Conservation (phyloP, 495 filamentous ascomycete species). For the Pseudevernia furfuracea region DNA sequence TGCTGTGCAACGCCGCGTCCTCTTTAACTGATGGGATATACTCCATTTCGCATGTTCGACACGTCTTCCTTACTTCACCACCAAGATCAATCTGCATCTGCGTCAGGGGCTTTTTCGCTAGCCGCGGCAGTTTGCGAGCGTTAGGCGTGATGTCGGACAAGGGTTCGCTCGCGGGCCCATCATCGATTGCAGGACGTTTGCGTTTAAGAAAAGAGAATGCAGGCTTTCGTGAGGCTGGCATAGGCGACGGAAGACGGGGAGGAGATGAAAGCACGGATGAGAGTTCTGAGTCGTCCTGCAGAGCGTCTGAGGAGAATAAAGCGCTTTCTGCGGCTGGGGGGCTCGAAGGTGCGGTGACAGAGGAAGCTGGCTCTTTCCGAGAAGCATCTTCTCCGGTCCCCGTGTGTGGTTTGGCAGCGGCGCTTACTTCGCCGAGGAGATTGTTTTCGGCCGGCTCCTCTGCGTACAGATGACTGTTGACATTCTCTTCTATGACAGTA, state of each 20-base stretch:
- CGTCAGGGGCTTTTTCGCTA: constrained; percentile 41
- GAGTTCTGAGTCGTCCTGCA: constrained; percentile 39
- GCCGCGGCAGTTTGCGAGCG: constrained; percentile 29
- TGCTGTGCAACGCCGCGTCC: constrained; percentile 57
- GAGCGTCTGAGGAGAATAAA: constrained; percentile 41
- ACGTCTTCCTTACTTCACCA: constrained; percentile 50
- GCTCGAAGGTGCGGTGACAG: constrained; percentile 41
- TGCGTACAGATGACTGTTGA: constrained; percentile 9
- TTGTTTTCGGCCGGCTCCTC: constrained; percentile 5
- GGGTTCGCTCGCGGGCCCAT: constrained; percentile 25
- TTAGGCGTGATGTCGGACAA: constrained; percentile 47
- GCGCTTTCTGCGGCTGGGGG: constrained; percentile 42
- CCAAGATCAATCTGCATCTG: constrained; percentile 66
- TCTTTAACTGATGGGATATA: constrained; percentile 60
- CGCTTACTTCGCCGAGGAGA: not conserved
- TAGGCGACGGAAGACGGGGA: constrained; percentile 50
- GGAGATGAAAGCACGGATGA: constrained; percentile 43
- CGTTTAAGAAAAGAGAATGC: constrained; percentile 49
- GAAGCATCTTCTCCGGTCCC: constrained; percentile 1
- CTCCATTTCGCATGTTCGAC: constrained; percentile 60
- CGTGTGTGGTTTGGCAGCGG: not conserved
- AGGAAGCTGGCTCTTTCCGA: constrained; percentile 17
- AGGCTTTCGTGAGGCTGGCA: constrained; percentile 48
- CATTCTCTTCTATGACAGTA: constrained; percentile 18
- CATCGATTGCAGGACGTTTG: constrained; percentile 38